phyloP scores from a whole-genome alignment of 371 early-diverging fungal genomes.

The Mucor velutinosus region DNA sequence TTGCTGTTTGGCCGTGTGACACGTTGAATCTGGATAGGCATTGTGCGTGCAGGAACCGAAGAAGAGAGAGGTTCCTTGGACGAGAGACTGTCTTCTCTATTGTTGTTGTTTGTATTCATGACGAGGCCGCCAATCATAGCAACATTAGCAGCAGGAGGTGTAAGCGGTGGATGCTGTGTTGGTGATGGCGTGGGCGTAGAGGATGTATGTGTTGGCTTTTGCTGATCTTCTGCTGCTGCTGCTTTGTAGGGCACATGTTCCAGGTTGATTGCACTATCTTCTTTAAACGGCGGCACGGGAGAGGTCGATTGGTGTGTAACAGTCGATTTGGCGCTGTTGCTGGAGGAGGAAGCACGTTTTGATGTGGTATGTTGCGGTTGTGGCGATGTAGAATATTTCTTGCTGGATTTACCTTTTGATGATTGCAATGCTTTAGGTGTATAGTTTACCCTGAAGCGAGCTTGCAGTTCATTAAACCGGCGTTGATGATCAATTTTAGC shows the following conservation, averaged over 20 bases:
- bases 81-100: not conserved
- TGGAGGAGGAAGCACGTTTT: not conserved
- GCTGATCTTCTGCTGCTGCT: not conserved
- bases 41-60: slow-evolving; percentile 31
- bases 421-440: slow-evolving; percentile 20
- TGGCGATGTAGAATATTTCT: not conserved
- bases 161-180: not conserved
- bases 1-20: slow-evolving; percentile 27
- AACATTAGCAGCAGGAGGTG: not conserved
- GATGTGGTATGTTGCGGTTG: not conserved
- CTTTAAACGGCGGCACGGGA: not conserved
- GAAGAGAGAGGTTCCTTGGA: not conserved
- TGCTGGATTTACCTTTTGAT: not conserved
- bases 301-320: not conserved
- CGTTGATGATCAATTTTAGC: slow-evolving; percentile 23
- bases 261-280: not conserved
- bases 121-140: not conserved
- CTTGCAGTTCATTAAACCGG: slow-evolving; percentile 31
- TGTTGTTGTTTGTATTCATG: not conserved
- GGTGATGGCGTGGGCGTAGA: not conserved
- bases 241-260: not conserved
- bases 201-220: not conserved
- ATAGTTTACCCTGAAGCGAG: slow-evolving; percentile 30
- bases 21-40: slow-evolving; percentile 49
- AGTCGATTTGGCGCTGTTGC: not conserved